Evolutionary conservation across 148 eudicot genomes (phyloP).

Genomic region (Camellia japonica): DNA sequence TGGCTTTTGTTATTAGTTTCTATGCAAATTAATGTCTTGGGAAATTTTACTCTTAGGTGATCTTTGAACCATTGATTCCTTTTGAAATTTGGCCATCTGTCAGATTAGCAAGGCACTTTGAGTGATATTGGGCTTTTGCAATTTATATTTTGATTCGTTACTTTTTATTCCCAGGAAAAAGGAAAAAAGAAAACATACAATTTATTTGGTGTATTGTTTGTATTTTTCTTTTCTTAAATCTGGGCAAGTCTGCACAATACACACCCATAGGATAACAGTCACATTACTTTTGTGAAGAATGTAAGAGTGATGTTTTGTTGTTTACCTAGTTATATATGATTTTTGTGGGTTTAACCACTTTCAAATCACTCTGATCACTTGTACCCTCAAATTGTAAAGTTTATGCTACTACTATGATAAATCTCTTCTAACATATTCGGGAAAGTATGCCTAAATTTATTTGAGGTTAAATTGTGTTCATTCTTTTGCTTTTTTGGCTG

Average conservation of each 20-base stretch:
- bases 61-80: not conserved
- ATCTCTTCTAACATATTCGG: not conserved
- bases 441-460: not conserved
- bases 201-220: not conserved
- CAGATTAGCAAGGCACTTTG: not conserved
- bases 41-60: not conserved
- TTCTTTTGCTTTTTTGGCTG: not conserved
- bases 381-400: not conserved
- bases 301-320: not conserved
- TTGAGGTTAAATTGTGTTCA: not conserved
- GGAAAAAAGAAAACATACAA: not conserved
- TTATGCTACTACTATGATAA: not conserved
- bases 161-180: not conserved
- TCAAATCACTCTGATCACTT: not conserved
- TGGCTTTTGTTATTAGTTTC: not conserved
- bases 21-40: not conserved
- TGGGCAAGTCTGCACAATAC: not conserved
- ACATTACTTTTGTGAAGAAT: not conserved
- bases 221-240: not conserved
- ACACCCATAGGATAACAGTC: not conserved
- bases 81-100: not conserved
- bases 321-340: too few species aligned
- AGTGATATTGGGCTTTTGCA: not conserved
- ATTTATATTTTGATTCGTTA: not conserved
- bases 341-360: conserved; percentile 1